Evolutionary conservation across 1,284 basidiomycete genomes (phyloP), one percentile per base, ranked within the genome.

Genomic region (Bjerkandera adusta): DNA sequence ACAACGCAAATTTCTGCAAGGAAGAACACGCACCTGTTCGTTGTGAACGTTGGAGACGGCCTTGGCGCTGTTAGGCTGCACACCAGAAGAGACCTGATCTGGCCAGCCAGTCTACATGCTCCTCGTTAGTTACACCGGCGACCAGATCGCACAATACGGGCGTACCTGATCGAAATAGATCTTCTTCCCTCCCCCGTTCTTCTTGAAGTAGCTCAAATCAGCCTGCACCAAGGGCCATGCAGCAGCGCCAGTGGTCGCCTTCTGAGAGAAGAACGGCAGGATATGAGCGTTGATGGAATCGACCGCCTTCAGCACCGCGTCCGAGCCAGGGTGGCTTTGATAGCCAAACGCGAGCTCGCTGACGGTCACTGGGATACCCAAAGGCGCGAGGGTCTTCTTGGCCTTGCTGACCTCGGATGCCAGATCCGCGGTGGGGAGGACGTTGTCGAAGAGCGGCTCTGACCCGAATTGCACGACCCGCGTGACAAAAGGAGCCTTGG

Each of bases 201-300:
- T 56, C 35, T 79, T 68, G 56, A 88, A 87, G 75, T 78, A 89
- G 43, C 81, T 60, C 49, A 85, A 60, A 55, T 86, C 82, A 2
- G 58, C 59, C 41, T 70, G 43, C 1, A 88, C 76, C 15, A 83
- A 67, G 1, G 80, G 76, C 81, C 83, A 86, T 0, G 85, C 68
- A 8, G 77, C 55, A 48, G 71, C 69, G 32, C 77, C 74, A n/a
- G 70, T 81, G 1, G 79, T 79, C 24, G 83, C 83, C 29, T 70
- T 43, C 43, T 69, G 60, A 11, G 75, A 72, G 60, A 90, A 90
- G 68, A 87, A 90, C 4, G 87, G 86, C 33, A 89, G 66, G 69
- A 85, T 83, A 59, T 90, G 85, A 0, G 76, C 76, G 52, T 86
- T 80, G 49, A 90, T 77, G 30, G 75, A 70, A 58, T 89, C 83